These are phyloP conservation scores for Spathaspora sp. DNA, from an alignment of 1,139 yeast genomes.

Conservation along the genomic window DNA sequence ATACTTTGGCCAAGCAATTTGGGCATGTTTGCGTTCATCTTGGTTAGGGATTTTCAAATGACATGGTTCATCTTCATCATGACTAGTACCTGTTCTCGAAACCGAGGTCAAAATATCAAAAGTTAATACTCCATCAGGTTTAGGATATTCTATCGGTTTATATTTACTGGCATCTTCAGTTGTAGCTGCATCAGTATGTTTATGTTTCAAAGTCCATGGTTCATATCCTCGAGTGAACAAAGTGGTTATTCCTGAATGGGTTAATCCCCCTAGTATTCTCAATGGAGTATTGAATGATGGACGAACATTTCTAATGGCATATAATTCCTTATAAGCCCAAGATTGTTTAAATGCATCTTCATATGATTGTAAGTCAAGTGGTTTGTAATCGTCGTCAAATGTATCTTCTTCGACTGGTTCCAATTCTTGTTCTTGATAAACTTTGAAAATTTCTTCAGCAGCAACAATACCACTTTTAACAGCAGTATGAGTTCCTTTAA, in stretches of 20 bases:
- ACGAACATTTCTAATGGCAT: constrained; percentile 82
- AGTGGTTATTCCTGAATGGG: constrained; percentile 84
- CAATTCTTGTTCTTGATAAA: constrained; percentile 43
- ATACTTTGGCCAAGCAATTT: constrained; percentile 66
- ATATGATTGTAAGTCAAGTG: constrained; percentile 56
- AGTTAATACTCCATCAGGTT: constrained; percentile 87
- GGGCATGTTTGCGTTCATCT: constrained; percentile 67
- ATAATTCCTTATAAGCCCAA: constrained; percentile 83
- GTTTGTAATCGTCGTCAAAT: constrained; percentile 35
- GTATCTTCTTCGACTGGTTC: constrained; percentile 52
- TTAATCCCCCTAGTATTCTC: constrained; percentile 77
- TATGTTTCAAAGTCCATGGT: constrained; percentile 85
- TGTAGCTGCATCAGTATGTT: constrained; percentile 66
- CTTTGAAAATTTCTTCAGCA: constrained; percentile 77
- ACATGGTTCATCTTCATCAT: constrained; percentile 89
- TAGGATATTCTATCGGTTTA: constrained; percentile 81
- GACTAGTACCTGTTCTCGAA: constrained; percentile 93
- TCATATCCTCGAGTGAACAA: constrained; percentile 71
- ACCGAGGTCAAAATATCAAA: constrained; percentile 92
- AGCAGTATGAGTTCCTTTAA: constrained; percentile 98
- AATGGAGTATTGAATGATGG: constrained; percentile 80
- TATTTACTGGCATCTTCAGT: constrained; percentile 67
- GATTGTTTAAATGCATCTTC: constrained; percentile 67
- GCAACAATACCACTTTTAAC: constrained; percentile 94
- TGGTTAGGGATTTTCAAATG: constrained; percentile 81